Conservation (phyloP, 129 eudicot species). For the Artemisia tridentata region DNA sequence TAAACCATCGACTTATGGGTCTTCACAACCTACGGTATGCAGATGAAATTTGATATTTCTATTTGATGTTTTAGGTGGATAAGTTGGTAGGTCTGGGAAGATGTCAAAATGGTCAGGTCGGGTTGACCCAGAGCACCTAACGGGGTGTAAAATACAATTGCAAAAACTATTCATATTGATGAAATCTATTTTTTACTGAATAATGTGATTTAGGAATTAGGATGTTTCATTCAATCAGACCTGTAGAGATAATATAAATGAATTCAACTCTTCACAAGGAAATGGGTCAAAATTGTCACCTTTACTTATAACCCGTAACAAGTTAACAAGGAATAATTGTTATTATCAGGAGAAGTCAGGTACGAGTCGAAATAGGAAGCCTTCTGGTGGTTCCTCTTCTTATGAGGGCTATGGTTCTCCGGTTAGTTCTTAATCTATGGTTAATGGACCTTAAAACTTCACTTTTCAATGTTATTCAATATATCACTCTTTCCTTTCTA, state of each 20-base stretch:
- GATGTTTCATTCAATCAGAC: no score
- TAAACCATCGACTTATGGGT: conserved; percentile 61
- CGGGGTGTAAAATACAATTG: no score
- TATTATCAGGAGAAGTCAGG: conserved; percentile 50
- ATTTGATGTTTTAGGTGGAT: neutral
- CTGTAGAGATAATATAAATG: no score
- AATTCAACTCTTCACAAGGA: no score
- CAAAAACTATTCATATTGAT: no score
- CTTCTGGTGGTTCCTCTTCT: conserved; percentile 49
- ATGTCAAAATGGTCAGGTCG: neutral
- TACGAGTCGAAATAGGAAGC: conserved; percentile 43
- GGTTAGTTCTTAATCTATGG: conserved; percentile 37
- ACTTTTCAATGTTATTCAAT: conserved; percentile 1
- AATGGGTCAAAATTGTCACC: neutral
- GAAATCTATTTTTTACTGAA: no score
- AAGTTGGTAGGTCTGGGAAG: no score
- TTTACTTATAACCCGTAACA: neutral
- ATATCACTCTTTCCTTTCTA: conserved; percentile 1
- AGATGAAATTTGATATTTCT: neutral
- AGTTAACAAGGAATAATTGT: neutral
- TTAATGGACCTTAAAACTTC: neutral
- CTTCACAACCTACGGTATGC: conserved; percentile 71
- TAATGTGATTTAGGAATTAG: no score
- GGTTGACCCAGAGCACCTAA: no score
- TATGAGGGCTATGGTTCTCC: conserved; percentile 70